Base-by-base conservation (phyloP, 345 rosid genomes). In the Salix exigua region DNA sequence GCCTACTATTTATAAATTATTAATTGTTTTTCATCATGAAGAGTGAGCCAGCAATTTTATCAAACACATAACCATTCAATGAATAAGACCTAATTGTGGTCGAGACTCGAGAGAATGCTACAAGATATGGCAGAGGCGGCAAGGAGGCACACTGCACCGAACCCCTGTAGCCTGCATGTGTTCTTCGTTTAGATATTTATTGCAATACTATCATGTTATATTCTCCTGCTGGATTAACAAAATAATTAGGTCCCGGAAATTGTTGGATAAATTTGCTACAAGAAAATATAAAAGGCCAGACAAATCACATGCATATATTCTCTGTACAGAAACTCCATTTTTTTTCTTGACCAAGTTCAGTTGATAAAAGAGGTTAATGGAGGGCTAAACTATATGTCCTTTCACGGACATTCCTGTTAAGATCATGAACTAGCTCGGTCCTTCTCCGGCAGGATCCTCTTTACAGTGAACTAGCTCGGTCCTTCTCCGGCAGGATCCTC, bases 341-440 rank as follows among this genome's bases (percentile, higher is more conserved):
- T 53, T n/a, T 55, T 13, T 13, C 53, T 68, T 50, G 25, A n/a
- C 16, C 18, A 53, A 42, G 14, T 42, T 42, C 46, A 42, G 4
- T 42, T 42, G 46, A 42, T 11, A 11, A 42, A 42, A 42, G 46
- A 65, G 21, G 16, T 71, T 44, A 65, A 79, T 77, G 83, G 74
- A 77, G 71, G 21, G 70, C 7, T 67, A 73, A 46, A 0, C 60
- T 23, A 38, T 55, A 25, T 64, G 67, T 21, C 46, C 77, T 66
- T 53, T 68, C 61, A 70, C 65, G 23, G 75, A 86, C 18, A 75
- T 60, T 72, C 88, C 87, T 10, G 28, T 79, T 63, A 83, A 91
- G 79, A 87, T 89, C 31, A 82, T 88, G 68, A 88, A 88, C 73
- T 80, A 88, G 46, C 46, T 42, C 3, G 42, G 51, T 46, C 51